Conservation (phyloP, 2,329 filamentous ascomycete genomes). For the Orbilia quercus region DNA sequence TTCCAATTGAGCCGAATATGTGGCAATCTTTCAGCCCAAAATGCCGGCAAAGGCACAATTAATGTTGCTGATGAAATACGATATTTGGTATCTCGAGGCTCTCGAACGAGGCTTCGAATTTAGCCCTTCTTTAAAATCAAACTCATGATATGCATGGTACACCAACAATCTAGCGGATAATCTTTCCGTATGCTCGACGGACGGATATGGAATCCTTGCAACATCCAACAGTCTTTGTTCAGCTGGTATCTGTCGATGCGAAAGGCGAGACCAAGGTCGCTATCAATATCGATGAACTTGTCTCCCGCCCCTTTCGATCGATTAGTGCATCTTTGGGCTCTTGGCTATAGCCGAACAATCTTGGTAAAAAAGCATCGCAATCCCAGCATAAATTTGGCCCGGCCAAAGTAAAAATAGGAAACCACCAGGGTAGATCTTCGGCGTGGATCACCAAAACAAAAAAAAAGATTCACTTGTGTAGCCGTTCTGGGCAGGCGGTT, state of each 20-base stretch:
- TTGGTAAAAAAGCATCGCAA: slow-evolving; percentile 18
- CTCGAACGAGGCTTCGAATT: slow-evolving; percentile 5
- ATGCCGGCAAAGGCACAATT: slow-evolving; percentile 12
- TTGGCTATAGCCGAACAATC: slow-evolving; percentile 15
- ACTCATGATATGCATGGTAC: not conserved
- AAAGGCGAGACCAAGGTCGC: not conserved
- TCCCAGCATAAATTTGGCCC: slow-evolving; percentile 16
- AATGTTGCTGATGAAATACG: slow-evolving; percentile 31
- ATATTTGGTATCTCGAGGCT: slow-evolving; percentile 9
- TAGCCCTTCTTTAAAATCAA: not conserved
- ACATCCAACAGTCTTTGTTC: slow-evolving; percentile 25
- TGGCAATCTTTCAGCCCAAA: slow-evolving; percentile 41
- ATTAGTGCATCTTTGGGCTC: slow-evolving; percentile 1
- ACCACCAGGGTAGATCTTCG: slow-evolving; percentile 25
- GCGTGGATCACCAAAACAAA: not conserved
- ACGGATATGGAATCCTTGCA: slow-evolving; percentile 38
- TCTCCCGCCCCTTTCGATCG: slow-evolving; percentile 23
- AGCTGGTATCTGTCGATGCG: not conserved
- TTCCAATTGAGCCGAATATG: slow-evolving; percentile 41
- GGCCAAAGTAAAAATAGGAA: slow-evolving; percentile 39
- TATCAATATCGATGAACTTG: slow-evolving; percentile 3
- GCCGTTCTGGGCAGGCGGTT: slow-evolving; percentile 49
- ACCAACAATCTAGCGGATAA: slow-evolving; percentile 40
- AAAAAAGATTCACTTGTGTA: slow-evolving; percentile 12
- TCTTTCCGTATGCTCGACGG: slow-evolving; percentile 44